A percentile compares a stretch with the other conserved stretches of the same genome.
These are phyloP conservation scores for Colletotrichum caudatum DNA, from an alignment of 2,329 filamentous ascomycete species.

Conservation along the genomic window DNA sequence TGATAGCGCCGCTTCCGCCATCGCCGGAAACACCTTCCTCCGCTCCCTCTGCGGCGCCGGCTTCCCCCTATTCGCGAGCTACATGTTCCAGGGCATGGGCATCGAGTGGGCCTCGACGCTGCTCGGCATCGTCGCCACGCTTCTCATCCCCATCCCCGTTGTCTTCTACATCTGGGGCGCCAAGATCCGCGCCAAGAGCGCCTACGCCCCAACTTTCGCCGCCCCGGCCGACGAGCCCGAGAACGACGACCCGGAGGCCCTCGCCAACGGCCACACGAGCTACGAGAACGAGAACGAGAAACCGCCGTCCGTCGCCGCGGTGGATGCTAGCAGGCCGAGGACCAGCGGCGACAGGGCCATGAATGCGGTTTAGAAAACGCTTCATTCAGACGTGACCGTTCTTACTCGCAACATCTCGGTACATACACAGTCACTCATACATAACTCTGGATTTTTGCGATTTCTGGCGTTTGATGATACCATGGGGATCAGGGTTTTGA, in stretches of 20 bases:
- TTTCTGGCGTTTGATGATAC: constrained; percentile 15
- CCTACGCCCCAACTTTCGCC: constrained; percentile 64
- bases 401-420: background rate
- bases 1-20: constrained; percentile 75
- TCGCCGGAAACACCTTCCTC: constrained; percentile 85
- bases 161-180: constrained; percentile 71
- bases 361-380: constrained; percentile 42
- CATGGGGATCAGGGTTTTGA: background rate
- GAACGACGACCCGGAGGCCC: constrained; percentile 42
- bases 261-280: constrained; percentile 23
- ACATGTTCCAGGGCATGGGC: constrained; percentile 74
- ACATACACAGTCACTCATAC: background rate
- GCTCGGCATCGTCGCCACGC: constrained; percentile 69
- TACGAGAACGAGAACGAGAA: constrained; percentile 48
- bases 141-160: constrained; percentile 72
- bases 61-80: constrained; percentile 82
- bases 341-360: constrained; percentile 47
- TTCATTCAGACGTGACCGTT: background rate
- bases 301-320: constrained; percentile 50
- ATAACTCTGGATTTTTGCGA: constrained; percentile 2
- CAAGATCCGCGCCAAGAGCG: constrained; percentile 66
- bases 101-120: constrained; percentile 73
- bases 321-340: constrained; percentile 51
- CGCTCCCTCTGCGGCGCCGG: constrained; percentile 81
- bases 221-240: constrained; percentile 50